Conservation (phyloP, 179 eudicot genomes). For the Actinidia polygama region DNA sequence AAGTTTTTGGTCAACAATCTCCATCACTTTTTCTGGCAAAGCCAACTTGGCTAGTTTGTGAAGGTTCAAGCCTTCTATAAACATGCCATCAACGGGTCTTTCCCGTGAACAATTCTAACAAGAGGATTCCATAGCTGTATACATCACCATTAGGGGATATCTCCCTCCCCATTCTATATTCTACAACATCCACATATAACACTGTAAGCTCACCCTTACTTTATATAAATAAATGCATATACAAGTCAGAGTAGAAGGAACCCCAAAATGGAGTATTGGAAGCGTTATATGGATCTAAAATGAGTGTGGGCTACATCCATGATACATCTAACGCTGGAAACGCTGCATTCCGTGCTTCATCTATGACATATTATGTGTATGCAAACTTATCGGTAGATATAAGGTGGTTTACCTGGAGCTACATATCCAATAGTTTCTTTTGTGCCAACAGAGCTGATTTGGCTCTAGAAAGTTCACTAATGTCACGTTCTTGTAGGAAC, state of each 20-base stretch:
- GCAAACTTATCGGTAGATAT: no score
- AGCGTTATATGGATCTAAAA: no score
- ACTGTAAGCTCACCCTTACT: background rate
- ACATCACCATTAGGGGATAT: constrained; percentile 31
- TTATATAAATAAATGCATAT: background rate
- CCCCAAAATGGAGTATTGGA: background rate
- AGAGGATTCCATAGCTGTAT: constrained; percentile 41
- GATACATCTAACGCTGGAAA: no score
- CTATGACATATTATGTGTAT: constrained; percentile 25
- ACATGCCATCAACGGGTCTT: no score
- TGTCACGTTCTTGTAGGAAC: background rate
- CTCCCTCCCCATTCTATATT: constrained; percentile 30
- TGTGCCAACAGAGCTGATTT: constrained; percentile 22
- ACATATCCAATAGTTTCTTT: no score
- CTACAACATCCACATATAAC: constrained; percentile 7
- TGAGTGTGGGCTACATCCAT: no score
- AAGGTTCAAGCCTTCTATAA: no score
- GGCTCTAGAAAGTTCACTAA: background rate
- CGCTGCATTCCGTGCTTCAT: constrained; percentile 26
- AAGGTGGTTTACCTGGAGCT: no score
- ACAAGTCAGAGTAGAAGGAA: background rate
- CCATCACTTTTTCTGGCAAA: background rate
- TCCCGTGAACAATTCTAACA: no score
- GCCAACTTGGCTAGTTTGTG: background rate
- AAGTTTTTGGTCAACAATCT: constrained; percentile 11